These are phyloP conservation scores for Leptographium procerum DNA, from an alignment of 2,329 filamentous ascomycete species.

Conservation along the genomic window DNA sequence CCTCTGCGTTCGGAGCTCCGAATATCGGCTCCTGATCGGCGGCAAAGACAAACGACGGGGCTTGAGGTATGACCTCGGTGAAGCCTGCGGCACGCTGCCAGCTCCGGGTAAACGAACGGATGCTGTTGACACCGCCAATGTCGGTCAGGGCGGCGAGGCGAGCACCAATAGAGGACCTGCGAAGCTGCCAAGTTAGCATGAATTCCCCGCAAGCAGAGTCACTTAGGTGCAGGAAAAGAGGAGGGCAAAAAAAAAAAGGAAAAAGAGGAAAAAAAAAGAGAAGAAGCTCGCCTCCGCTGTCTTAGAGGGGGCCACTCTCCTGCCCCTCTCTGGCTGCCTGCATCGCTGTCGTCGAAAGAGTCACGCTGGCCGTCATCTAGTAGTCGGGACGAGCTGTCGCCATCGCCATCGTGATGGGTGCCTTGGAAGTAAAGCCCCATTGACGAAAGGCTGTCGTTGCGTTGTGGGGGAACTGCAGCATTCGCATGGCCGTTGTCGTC, in stretches of 20 bases:
- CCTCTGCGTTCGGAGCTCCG: conserved; percentile 17
- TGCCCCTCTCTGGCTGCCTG: neutral
- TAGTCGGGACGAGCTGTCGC: conserved; percentile 1
- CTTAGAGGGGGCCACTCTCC: conserved; percentile 7
- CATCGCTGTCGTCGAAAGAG: conserved; percentile 2
- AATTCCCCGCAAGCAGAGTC: no score
- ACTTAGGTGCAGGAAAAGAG: neutral
- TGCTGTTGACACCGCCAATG: conserved; percentile 83
- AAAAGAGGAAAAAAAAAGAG: neutral
- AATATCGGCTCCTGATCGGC: conserved; percentile 39
- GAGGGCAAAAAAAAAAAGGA: neutral
- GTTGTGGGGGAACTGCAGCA: conserved; percentile 3
- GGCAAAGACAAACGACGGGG: conserved; percentile 59
- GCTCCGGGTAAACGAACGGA: conserved; percentile 84
- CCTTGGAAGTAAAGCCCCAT: conserved; percentile 5
- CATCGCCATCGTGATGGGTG: conserved; percentile 4
- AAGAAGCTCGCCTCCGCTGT: conserved; percentile 1
- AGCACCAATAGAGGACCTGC: conserved; percentile 36
- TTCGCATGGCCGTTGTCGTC: neutral
- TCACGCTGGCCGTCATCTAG: conserved; percentile 4
- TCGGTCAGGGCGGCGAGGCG: conserved; percentile 50
- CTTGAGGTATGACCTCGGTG: conserved; percentile 72
- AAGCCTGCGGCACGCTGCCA: conserved; percentile 89
- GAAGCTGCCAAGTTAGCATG: neutral
- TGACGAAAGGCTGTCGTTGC: conserved; percentile 7